Conservation (phyloP, 2,329 filamentous ascomycete species). For the Colletotrichum limetticola region DNA sequence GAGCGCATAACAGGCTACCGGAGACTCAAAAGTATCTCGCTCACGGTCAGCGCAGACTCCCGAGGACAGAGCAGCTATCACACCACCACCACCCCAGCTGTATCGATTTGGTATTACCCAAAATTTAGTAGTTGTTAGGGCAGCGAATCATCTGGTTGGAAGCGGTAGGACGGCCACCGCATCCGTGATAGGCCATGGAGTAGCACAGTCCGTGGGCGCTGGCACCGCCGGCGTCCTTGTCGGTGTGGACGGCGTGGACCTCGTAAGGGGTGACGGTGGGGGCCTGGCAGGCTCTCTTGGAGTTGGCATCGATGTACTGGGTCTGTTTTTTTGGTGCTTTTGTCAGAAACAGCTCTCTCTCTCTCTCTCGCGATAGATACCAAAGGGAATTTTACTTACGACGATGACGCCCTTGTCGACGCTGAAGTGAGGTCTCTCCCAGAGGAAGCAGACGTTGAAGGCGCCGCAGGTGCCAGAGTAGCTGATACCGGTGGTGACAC, state of each 20-base stretch:
- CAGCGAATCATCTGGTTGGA: background rate
- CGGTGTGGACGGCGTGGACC: background rate
- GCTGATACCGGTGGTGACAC: constrained; percentile 9
- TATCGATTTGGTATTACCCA: background rate
- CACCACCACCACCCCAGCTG: background rate
- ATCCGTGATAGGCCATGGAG: constrained; percentile 15
- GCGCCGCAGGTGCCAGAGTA: constrained; percentile 1
- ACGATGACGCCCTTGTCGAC: constrained; percentile 13
- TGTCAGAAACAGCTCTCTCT: background rate
- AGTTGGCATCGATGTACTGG: constrained; percentile 7
- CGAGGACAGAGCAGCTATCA: background rate
- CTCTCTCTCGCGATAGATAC: background rate
- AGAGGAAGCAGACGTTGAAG: constrained; percentile 14
- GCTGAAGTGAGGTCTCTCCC: constrained; percentile 11
- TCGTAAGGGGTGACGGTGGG: constrained; percentile 12
- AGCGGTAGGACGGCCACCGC: background rate
- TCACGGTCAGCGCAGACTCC: background rate
- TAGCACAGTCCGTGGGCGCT: constrained; percentile 10
- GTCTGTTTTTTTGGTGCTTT: background rate
- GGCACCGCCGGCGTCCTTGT: background rate
- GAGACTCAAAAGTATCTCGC: background rate
- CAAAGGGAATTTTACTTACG: background rate
- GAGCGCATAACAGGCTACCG: background rate
- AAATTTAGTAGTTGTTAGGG: constrained; percentile 11
- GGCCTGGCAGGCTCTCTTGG: background rate